These are phyloP conservation scores for Neonectria coccinea DNA, from an alignment of 2,329 filamentous ascomycete species.

Conservation along the genomic window DNA sequence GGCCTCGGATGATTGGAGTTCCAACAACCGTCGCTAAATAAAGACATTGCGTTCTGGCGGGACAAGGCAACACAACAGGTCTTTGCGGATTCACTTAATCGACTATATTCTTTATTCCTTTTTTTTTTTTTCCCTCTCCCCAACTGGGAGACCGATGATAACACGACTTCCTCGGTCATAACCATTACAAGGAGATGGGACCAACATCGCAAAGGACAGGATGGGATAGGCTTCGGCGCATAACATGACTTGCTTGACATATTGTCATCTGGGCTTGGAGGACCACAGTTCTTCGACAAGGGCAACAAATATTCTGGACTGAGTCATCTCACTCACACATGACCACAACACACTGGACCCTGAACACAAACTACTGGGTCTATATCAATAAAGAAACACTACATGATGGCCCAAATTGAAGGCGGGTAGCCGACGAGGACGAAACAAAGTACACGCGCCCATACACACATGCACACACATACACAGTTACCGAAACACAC, in stretches of 20 bases:
- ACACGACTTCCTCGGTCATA: constrained; percentile 8
- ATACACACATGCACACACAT: background rate
- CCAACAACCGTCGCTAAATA: constrained; percentile 36
- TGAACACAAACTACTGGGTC: too few species aligned
- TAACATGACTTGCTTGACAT: constrained; percentile 12
- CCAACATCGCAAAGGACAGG: constrained; percentile 10
- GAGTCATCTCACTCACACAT: too few species aligned
- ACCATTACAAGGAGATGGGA: constrained; percentile 12
- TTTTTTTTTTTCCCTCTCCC: background rate
- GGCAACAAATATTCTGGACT: background rate
- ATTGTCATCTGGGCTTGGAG: constrained; percentile 11
- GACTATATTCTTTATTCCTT: background rate
- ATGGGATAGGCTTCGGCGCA: constrained; percentile 26
- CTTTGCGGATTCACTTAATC: constrained; percentile 12
- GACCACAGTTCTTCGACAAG: background rate
- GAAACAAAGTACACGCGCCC: background rate
- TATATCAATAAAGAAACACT: background rate
- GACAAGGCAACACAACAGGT: background rate
- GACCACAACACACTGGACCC: background rate
- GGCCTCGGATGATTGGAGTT: constrained; percentile 43
- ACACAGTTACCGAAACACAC: background rate
- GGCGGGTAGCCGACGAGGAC: background rate
- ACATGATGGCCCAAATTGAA: background rate
- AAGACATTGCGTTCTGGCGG: background rate
- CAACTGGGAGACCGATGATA: constrained; percentile 4